Conservation (phyloP, 129 eudicot species). For the Lactuca saligna region DNA sequence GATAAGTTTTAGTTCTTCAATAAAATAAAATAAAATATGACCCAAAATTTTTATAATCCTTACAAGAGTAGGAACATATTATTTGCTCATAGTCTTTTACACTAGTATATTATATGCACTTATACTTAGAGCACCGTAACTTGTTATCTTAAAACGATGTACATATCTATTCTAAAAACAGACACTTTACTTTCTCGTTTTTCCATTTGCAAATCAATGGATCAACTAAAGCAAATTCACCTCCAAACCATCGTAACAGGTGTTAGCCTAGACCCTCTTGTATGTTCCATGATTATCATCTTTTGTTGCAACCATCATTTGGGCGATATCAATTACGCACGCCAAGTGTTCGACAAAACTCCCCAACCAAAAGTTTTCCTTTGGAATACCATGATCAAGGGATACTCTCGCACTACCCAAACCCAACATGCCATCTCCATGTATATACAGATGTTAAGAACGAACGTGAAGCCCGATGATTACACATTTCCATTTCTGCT, state of each 20-base stretch:
- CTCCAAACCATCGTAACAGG: constrained; percentile 37
- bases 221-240: constrained; percentile 52
- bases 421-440: constrained; percentile 19
- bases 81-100: too few species aligned
- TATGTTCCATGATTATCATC: constrained; percentile 33
- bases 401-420: constrained; percentile 27
- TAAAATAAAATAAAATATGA: too few species aligned
- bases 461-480: constrained; percentile 40
- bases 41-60: too few species aligned
- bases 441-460: constrained; percentile 43
- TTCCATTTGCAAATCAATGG: constrained; percentile 45
- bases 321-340: constrained; percentile 43
- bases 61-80: too few species aligned
- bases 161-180: constrained; percentile 4
- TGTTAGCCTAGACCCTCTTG: constrained; percentile 18
- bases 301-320: constrained; percentile 23
- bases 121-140: not conserved
- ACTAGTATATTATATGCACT: too few species aligned
- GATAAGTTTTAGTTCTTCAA: too few species aligned
- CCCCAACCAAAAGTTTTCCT: constrained; percentile 43
- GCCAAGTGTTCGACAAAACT: constrained; percentile 46
- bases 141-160: not conserved
- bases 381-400: constrained; percentile 56
- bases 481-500: constrained; percentile 54
- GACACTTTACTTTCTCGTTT: constrained; percentile 13